Evolutionary conservation across 2,329 filamentous ascomycete genomes (phyloP).

Genomic region (Cladosporium cucumerinum): DNA sequence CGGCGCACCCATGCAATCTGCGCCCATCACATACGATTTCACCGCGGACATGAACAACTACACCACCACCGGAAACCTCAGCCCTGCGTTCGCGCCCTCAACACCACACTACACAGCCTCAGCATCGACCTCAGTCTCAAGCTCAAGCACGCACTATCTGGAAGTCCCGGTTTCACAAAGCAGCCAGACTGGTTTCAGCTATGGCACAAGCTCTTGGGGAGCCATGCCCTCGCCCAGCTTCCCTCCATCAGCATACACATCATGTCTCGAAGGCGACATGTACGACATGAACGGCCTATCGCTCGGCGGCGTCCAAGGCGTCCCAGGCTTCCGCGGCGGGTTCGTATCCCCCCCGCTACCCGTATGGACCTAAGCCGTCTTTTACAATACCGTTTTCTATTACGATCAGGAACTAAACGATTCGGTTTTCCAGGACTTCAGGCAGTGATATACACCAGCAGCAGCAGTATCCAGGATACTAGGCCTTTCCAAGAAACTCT

Average conservation of each 20-base stretch:
- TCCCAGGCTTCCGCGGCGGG: constrained; percentile 29
- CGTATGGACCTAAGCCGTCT: constrained; percentile 32
- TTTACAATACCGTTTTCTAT: not conserved
- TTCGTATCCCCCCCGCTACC: constrained; percentile 34
- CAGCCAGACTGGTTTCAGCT: constrained; percentile 29
- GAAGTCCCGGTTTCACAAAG: constrained; percentile 38
- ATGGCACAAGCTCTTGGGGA: constrained; percentile 33
- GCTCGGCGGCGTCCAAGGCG: constrained; percentile 14
- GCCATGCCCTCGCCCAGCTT: constrained; percentile 34
- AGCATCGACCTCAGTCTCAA: constrained; percentile 24
- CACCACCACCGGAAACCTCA: constrained; percentile 38
- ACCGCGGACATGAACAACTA: constrained; percentile 13
- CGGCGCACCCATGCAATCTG: constrained; percentile 4
- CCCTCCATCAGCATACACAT: constrained; percentile 31
- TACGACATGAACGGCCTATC: constrained; percentile 14
- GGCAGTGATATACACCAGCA: constrained; percentile 17
- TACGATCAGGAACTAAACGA: constrained; percentile 24
- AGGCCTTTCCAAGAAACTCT: not conserved
- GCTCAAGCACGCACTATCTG: constrained; percentile 38
- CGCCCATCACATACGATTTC: constrained; percentile 20
- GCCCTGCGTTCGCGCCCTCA: constrained; percentile 50
- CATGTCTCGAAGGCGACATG: constrained; percentile 4
- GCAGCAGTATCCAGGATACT: constrained; percentile 17
- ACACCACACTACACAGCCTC: constrained; percentile 39
- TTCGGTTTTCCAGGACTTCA: constrained; percentile 27